Conservation (phyloP, 495 filamentous ascomycete species). For the Neurospora cerealis region DNA sequence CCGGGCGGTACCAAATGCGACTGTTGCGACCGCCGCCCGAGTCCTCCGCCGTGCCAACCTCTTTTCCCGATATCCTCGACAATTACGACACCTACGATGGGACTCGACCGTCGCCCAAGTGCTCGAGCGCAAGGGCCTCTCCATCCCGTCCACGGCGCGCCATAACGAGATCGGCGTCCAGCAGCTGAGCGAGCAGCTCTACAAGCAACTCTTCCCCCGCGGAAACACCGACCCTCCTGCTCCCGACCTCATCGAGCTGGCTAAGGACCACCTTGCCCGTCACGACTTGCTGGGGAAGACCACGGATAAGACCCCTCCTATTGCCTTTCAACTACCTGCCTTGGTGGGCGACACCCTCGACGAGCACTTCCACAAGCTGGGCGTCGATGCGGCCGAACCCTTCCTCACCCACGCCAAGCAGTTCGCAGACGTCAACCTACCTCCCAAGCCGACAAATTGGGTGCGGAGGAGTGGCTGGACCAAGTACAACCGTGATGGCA, state of each 20-base stretch:
- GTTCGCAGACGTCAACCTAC: slow-evolving; percentile 55
- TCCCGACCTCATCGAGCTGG: slow-evolving; percentile 62
- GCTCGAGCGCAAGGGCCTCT: slow-evolving; percentile 2
- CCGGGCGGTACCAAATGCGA: slow-evolving; percentile 26
- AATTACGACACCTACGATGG: slow-evolving; percentile 26
- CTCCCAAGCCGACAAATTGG: slow-evolving; percentile 74
- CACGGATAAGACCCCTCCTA: slow-evolving; percentile 59
- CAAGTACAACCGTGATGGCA: slow-evolving; percentile 71
- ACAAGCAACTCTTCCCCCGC: slow-evolving; percentile 64
- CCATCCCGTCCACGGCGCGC: slow-evolving; percentile 52
- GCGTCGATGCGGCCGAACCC: slow-evolving; percentile 81
- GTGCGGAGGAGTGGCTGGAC: slow-evolving; percentile 81
- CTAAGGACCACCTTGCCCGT: slow-evolving; percentile 70
- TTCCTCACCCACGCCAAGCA: slow-evolving; percentile 66
- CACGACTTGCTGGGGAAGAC: slow-evolving; percentile 91
- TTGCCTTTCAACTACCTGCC: slow-evolving; percentile 74
- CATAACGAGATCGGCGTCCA: slow-evolving; percentile 93
- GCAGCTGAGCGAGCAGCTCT: slow-evolving; percentile 73
- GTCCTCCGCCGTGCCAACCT: slow-evolving; percentile 30
- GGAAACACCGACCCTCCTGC: slow-evolving; percentile 46
- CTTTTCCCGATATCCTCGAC: slow-evolving; percentile 8
- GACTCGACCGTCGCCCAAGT: slow-evolving; percentile 22
- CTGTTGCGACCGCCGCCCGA: slow-evolving; percentile 18
- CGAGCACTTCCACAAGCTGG: slow-evolving; percentile 90
- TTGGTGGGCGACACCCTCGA: slow-evolving; percentile 77